Evolutionary conservation across 495 filamentous ascomycete genomes (phyloP).

Genomic region (Neurospora sp.): DNA sequence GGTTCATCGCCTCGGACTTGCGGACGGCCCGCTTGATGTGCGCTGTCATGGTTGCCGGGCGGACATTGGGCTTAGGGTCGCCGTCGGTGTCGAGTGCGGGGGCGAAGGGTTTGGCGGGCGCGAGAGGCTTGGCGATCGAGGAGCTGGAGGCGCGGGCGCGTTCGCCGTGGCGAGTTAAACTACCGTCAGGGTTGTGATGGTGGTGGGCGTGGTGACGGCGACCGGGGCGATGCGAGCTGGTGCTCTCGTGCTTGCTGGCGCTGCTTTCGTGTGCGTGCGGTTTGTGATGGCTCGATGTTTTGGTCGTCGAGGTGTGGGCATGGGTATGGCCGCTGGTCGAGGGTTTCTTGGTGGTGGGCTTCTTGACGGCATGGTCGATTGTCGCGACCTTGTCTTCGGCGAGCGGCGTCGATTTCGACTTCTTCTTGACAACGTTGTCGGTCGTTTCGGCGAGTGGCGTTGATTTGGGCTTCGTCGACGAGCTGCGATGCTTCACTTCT

Average conservation of each 20-base stretch:
- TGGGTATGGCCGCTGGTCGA: background rate
- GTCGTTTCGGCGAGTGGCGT: background rate
- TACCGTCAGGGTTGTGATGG: constrained; percentile 4
- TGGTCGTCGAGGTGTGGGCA: background rate
- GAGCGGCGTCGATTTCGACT: background rate
- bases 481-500: background rate
- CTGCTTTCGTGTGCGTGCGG: background rate
- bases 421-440: background rate
- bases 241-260: background rate
- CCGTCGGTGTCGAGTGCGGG: background rate
- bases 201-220: background rate
- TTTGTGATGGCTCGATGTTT: background rate
- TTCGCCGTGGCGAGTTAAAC: background rate
- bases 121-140: background rate
- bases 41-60: constrained; percentile 10
- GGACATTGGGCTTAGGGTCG: constrained; percentile 4
- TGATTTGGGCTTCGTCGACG: background rate
- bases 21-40: constrained; percentile 13
- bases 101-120: constrained; percentile 1
- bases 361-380: background rate
- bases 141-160: constrained; percentile 1
- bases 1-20: constrained; percentile 4
- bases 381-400: background rate
- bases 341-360: background rate
- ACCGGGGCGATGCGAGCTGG: background rate